Base-by-base conservation (phyloP, 192 early-diverging fungal genomes). In the Podila verticillata region DNA sequence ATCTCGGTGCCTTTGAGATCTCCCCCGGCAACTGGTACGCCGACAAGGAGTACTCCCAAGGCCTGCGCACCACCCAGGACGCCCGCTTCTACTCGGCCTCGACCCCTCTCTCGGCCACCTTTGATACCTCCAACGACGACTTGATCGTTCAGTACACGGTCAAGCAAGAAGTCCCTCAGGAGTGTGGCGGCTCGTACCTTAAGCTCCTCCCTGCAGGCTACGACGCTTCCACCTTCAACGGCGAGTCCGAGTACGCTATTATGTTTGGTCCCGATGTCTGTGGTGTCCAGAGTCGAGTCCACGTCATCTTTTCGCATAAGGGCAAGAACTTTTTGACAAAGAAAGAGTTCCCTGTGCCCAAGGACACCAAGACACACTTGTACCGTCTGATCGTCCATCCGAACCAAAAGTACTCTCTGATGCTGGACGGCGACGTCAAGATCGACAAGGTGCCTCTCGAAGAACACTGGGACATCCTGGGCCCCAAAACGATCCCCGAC, bases 181-280 rank as follows among this genome's bases (percentile, higher is more conserved):
- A 96, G 75, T 98, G 96, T 80, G 95, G 95, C 51, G 96, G 96
- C 72, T 95, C 96, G 20, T 98, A 98, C 87, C 61, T 95, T 66
- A 97, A 97, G 91, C 86, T 98, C 66, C 83, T 96, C 63, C 93
- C 96, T 44, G 86, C 89, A n/a, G 86, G 85, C n/a, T 88, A 95
- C 49, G 93, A 98, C 66, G 87, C 93, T 34, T 81, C 83, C 44
- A 88, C 85, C 67, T 96, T 97, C 77, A 87, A 93, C 66, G 96
- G 96, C 73, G 95, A 97, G 57, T 91, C 93, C 26, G 86, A 87
- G 65, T 93, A 92, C 81, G 91, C 90, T 74, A 88, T 94, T 63
- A 94, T 93, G 92, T 93, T 95, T 79, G 93, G 92, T 44, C 98
- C 98, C 39, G 98, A 99, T 84, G 93, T 95, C 65, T 99, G 98